Conservation (phyloP, 176 grass and related monocot species). For the Zea luxurians region DNA sequence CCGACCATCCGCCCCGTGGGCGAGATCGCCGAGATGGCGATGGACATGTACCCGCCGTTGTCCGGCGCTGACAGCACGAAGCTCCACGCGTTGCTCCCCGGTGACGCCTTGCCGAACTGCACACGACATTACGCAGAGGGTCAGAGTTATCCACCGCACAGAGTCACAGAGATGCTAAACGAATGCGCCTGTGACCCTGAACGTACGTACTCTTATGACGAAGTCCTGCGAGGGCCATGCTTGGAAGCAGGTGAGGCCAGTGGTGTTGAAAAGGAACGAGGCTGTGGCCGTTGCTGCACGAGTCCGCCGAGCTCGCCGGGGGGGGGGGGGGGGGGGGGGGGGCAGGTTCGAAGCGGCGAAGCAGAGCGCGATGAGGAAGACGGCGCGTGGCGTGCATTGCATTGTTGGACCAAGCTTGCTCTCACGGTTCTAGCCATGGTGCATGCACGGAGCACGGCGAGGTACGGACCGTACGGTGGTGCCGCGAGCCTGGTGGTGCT, state of each 20-base stretch:
- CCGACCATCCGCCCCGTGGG: conserved; percentile 51
- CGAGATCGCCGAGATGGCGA: conserved; percentile 57
- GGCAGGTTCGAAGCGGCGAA: background rate
- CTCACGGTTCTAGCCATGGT: too few species aligned
- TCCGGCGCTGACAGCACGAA: conserved; percentile 76
- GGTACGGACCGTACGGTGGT: too few species aligned
- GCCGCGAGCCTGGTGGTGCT: too few species aligned
- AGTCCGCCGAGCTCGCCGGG: conserved; percentile 39
- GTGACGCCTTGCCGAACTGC: conserved; percentile 35
- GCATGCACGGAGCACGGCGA: too few species aligned
- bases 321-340: too few species aligned
- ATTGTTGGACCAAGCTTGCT: too few species aligned
- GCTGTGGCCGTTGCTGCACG: conserved; percentile 36
- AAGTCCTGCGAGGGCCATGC: conserved; percentile 50
- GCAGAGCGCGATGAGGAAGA: conserved; percentile 14
- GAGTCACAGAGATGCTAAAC: too few species aligned
- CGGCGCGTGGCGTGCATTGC: background rate
- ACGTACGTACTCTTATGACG: conserved; percentile 44
- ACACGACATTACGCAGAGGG: background rate
- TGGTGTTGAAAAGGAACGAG: conserved; percentile 57
- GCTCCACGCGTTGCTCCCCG: conserved; percentile 43
- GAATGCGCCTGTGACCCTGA: background rate
- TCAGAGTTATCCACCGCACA: too few species aligned
- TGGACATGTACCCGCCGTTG: conserved; percentile 44
- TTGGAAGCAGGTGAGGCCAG: conserved; percentile 46